A percentile compares a stretch with the other conserved stretches of the same genome.
phyloP scores from a whole-genome alignment of 805 yeast genomes.

The Maudiozyma serrabonitensis region DNA sequence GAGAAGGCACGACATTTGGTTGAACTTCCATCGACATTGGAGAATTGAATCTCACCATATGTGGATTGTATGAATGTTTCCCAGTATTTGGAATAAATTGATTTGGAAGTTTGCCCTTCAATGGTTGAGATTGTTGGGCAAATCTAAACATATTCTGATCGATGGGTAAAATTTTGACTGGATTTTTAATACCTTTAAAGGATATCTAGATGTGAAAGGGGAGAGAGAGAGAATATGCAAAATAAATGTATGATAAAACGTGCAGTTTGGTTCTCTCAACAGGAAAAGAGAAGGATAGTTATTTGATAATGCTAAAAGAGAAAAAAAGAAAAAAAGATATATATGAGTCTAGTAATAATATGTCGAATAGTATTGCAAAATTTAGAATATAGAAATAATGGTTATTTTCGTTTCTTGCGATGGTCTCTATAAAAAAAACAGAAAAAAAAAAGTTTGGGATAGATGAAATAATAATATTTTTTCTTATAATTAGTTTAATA shows the following conservation, averaged over 20 bases:
- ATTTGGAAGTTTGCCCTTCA: constrained; percentile 32
- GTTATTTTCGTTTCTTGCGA: background rate
- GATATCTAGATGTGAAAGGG: background rate
- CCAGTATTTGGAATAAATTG: constrained; percentile 31
- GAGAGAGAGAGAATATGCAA: background rate
- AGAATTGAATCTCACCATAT: constrained; percentile 31
- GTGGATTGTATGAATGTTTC: constrained; percentile 30
- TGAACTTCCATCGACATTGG: constrained; percentile 24
- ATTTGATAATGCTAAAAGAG: too few species aligned
- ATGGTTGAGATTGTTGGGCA: constrained; percentile 27
- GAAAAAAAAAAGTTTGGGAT: background rate
- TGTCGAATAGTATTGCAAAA: background rate
- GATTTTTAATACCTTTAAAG: too few species aligned
- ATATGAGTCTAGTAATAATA: background rate
- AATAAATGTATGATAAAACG: background rate
- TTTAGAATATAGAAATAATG: background rate
- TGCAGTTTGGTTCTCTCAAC: background rate
- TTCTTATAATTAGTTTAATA: background rate
- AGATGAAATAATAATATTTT: background rate
- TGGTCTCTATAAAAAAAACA: background rate
- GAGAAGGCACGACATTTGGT: background rate
- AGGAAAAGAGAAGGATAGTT: background rate
- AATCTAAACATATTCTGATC: constrained; percentile 23
- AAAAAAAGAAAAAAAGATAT: too few species aligned
- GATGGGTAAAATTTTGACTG: background rate